These are phyloP conservation scores for Pythium aphanidermatum DNA, from an alignment of 352 stramenopile species.

Conservation along the genomic window DNA sequence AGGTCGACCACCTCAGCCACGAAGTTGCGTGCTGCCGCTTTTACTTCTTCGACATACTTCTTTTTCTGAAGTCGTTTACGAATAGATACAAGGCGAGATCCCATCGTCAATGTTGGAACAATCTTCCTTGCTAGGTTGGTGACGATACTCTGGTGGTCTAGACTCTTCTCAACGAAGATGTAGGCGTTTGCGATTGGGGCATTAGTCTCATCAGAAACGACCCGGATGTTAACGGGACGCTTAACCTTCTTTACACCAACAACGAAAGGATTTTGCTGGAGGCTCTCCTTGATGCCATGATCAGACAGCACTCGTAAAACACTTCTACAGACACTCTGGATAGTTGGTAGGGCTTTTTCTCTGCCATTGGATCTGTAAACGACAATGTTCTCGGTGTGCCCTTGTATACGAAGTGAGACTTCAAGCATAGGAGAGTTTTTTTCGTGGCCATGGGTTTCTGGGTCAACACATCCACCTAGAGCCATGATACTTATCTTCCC, in stretches of 20 bases:
- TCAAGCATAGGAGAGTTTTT: constrained; percentile 13
- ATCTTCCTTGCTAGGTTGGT: constrained; percentile 54
- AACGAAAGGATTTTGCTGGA: constrained; percentile 59
- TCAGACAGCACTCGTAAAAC: constrained; percentile 40
- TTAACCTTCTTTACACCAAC: constrained; percentile 38
- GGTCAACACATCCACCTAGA: background rate
- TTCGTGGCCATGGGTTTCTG: background rate
- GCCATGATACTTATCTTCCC: constrained; percentile 24
- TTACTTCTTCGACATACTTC: constrained; percentile 29
- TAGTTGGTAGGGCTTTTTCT: constrained; percentile 27
- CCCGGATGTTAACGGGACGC: constrained; percentile 37
- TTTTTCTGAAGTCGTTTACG: constrained; percentile 50
- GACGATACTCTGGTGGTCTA: constrained; percentile 30
- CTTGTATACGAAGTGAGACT: constrained; percentile 40
- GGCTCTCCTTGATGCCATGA: constrained; percentile 56
- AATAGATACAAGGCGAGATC: constrained; percentile 54
- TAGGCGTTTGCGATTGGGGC: constrained; percentile 34
- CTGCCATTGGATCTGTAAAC: constrained; percentile 42
- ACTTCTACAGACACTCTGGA: constrained; percentile 43
- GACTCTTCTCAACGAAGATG: constrained; percentile 54
- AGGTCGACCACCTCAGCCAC: constrained; percentile 27
- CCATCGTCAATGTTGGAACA: constrained; percentile 58
- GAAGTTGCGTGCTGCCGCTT: constrained; percentile 20
- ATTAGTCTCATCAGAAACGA: constrained; percentile 52
- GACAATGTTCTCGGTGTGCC: constrained; percentile 23